A percentile compares a stretch with the other conserved stretches of the same genome.
Evolutionary conservation across 805 yeast species (phyloP).

Genomic region (Martiniozyma abietophila): DNA sequence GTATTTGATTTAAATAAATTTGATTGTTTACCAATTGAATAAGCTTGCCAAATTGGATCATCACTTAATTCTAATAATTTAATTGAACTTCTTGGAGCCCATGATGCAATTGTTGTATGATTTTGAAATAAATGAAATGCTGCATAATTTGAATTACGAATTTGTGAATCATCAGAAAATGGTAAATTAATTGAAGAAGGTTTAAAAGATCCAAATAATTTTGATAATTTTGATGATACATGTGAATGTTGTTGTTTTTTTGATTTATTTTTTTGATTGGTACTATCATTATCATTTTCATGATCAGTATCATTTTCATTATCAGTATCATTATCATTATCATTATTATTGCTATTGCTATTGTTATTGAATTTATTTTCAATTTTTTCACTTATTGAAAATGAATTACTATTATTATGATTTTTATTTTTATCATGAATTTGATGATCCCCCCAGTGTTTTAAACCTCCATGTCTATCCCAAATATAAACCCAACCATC

Average conservation of each 20-base stretch:
- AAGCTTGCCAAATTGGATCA: slow-evolving; percentile 44
- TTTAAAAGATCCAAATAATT: slow-evolving; percentile 8
- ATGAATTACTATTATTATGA: no score
- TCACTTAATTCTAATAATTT: slow-evolving; percentile 61
- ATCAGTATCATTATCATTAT: no score
- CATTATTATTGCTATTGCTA: no score
- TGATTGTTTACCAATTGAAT: slow-evolving; percentile 3
- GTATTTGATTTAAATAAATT: no score
- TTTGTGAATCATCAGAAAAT: slow-evolving; percentile 23
- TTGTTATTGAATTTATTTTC: background rate
- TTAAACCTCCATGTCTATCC: slow-evolving; percentile 31
- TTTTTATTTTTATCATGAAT: no score
- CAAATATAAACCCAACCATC: slow-evolving; percentile 84
- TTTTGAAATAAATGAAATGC: slow-evolving; percentile 72
- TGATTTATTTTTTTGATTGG: slow-evolving; percentile 4
- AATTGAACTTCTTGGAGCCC: slow-evolving; percentile 67
- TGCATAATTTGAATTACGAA: slow-evolving; percentile 52
- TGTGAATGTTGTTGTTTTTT: no score
- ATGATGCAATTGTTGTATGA: slow-evolving; percentile 62
- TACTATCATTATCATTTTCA: slow-evolving; percentile 18
- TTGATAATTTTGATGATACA: no score
- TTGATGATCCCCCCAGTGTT: no score
- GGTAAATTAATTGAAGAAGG: slow-evolving; percentile 15
- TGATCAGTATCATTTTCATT: slow-evolving; percentile 8
- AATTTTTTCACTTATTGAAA: slow-evolving; percentile 13